A percentile compares a stretch with the other conserved stretches of the same genome.
Evolutionary conservation across 202 grass and related monocot species (phyloP).

Genomic region (Tripidium arundinaceum): DNA sequence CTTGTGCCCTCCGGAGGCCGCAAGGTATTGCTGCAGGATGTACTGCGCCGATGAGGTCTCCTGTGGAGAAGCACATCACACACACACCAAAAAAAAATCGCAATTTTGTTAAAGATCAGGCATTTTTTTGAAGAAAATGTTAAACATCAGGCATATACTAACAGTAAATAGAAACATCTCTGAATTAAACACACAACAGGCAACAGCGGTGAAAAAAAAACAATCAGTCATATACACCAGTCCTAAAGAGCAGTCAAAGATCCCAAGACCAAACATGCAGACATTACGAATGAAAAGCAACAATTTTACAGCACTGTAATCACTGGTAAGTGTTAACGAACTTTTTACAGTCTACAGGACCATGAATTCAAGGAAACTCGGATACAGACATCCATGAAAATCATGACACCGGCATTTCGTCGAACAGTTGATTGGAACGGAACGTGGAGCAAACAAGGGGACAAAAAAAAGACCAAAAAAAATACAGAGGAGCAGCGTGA

Average conservation of each 20-base stretch:
- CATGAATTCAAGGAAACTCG: constrained; percentile 10
- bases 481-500: neutral
- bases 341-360: constrained; percentile 32
- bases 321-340: neutral
- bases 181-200: neutral
- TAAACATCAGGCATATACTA: neutral
- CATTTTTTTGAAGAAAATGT: too few species aligned
- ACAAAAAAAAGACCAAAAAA: neutral
- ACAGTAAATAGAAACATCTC: neutral
- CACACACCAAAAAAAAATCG: neutral
- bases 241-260: constrained; percentile 24
- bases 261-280: neutral
- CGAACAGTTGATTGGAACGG: constrained; percentile 15
- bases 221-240: neutral
- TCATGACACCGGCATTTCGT: constrained; percentile 18
- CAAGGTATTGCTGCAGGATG: constrained; percentile 82
- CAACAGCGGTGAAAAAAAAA: neutral
- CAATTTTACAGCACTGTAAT: constrained; percentile 1
- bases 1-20: constrained; percentile 65
- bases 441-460: constrained; percentile 9
- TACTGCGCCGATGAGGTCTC: constrained; percentile 72
- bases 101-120: neutral
- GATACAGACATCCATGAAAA: neutral
- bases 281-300: neutral
- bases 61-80: constrained; percentile 24